Conservation (phyloP, 2,329 filamentous ascomycete genomes). For the Colletotrichum tropicicola region DNA sequence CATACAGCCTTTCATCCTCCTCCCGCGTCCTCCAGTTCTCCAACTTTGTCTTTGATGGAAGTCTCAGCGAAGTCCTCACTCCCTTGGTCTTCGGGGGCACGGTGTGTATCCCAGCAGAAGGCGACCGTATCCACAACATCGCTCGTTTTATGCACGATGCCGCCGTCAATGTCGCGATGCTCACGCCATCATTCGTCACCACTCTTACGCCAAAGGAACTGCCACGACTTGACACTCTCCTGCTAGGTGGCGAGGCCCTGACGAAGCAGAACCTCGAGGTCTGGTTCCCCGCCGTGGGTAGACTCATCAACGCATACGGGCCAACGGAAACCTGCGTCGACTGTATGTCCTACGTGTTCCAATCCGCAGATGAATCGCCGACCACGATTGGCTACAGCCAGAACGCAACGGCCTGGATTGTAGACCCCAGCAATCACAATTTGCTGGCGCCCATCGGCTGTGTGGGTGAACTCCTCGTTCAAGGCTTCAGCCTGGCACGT, state of each 20-base stretch:
- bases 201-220: constrained; percentile 18
- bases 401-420: constrained; percentile 38
- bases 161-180: not conserved
- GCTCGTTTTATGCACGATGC: not conserved
- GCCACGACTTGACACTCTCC: constrained; percentile 21
- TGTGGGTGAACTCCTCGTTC: constrained; percentile 24
- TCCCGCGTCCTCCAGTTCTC: constrained; percentile 22
- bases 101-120: constrained; percentile 3
- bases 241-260: constrained; percentile 32
- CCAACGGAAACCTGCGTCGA: constrained; percentile 31
- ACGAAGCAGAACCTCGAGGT: constrained; percentile 19
- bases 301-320: constrained; percentile 31
- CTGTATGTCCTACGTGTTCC: not conserved
- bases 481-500: constrained; percentile 9
- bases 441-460: constrained; percentile 38
- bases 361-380: not conserved
- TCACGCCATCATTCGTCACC: not conserved
- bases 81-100: not conserved
- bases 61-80: constrained; percentile 2
- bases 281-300: constrained; percentile 15
- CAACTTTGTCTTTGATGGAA: constrained; percentile 30
- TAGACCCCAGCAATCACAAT: constrained; percentile 34
- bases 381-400: not conserved
- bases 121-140: not conserved
- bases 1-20: no score